Conservation (phyloP, 169 alveolate species). For the Perkinsus olseni region DNA sequence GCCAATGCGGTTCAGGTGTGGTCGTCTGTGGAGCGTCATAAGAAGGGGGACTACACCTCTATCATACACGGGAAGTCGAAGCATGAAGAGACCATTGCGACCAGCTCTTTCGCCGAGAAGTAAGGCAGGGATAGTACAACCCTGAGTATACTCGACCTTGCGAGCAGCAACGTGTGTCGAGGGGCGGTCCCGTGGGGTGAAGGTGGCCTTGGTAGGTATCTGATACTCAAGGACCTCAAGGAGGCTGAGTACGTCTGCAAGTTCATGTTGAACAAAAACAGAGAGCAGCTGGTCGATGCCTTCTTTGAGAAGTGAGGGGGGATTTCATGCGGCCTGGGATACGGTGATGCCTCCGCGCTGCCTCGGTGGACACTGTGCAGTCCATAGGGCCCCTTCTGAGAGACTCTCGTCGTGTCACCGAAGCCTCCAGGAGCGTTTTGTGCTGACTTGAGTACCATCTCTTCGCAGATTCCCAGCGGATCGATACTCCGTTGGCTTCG, state of each 20-base stretch:
- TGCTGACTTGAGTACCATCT: too few species aligned
- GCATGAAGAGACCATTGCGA: not conserved
- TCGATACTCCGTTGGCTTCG: not conserved
- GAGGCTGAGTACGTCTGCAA: not conserved
- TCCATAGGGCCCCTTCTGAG: too few species aligned
- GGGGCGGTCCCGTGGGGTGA: too few species aligned
- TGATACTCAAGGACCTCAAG: not conserved
- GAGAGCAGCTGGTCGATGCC: not conserved
- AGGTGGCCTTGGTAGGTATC: not conserved
- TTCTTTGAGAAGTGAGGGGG: not conserved
- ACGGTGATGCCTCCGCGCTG: too few species aligned
- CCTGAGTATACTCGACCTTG: too few species aligned
- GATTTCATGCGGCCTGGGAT: not conserved
- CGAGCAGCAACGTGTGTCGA: too few species aligned
- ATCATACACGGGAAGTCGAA: not conserved
- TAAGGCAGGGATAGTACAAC: not conserved
- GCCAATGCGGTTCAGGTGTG: not conserved
- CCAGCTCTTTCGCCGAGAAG: not conserved
- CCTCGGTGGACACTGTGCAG: too few species aligned
- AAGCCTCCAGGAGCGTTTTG: too few species aligned
- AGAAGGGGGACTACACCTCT: not conserved
- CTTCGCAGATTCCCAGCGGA: not conserved
- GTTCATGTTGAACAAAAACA: not conserved
- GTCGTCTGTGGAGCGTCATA: not conserved
- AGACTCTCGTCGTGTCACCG: too few species aligned